A percentile compares a stretch with the other conserved stretches of the same genome.
phyloP scores from a whole-genome alignment of 805 yeast species.

The Sugiyamaella boreocaroliniensis region DNA sequence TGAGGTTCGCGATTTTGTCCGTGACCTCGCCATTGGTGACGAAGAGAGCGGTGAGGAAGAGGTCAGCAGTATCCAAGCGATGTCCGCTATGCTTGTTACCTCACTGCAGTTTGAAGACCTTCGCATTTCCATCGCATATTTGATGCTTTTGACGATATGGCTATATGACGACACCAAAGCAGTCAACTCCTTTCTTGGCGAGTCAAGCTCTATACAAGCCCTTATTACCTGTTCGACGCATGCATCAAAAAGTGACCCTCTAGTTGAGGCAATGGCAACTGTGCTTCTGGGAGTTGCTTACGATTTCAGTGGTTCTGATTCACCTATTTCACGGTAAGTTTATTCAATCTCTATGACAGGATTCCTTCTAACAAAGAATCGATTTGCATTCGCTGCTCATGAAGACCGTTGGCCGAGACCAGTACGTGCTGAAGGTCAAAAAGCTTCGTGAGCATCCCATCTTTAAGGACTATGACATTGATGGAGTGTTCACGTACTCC shows the following conservation, averaged over 20 bases:
- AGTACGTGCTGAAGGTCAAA: constrained; percentile 63
- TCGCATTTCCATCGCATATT: constrained; percentile 68
- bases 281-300: constrained; percentile 69
- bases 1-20: constrained; percentile 32
- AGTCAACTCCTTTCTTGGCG: constrained; percentile 66
- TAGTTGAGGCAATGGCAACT: constrained; percentile 68
- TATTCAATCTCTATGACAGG: neutral
- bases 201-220: constrained; percentile 58
- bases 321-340: constrained; percentile 38
- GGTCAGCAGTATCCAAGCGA: constrained; percentile 62
- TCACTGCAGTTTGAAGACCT: constrained; percentile 58
- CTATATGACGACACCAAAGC: constrained; percentile 70
- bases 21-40: constrained; percentile 49
- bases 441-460: constrained; percentile 58
- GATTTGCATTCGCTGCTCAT: constrained; percentile 57
- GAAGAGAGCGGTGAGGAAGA: constrained; percentile 54
- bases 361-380: constrained; percentile 35
- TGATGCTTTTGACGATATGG: constrained; percentile 70
- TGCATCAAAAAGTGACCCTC: constrained; percentile 42
- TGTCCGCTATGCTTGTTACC: constrained; percentile 66
- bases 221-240: constrained; percentile 59
- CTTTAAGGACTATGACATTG: constrained; percentile 52
- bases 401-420: constrained; percentile 73
- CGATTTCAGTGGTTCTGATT: constrained; percentile 59
- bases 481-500: constrained; percentile 42